Evolutionary conservation across 169 alveolate genomes (phyloP).

Genomic region (Eimeria necatrix): DNA sequence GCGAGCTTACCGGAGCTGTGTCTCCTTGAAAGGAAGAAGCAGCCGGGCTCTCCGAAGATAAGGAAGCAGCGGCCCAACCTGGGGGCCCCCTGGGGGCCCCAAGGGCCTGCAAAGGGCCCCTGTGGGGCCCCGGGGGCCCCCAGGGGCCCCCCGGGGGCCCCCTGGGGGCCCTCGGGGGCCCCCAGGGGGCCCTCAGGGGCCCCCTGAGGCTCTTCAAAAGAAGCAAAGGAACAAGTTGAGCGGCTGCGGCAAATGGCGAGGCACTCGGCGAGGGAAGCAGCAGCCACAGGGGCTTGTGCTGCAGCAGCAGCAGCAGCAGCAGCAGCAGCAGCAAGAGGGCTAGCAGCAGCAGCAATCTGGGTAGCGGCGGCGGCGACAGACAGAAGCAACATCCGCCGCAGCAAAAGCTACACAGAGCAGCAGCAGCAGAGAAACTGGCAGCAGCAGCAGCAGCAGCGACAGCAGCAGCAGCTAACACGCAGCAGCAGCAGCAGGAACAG

Average conservation of each 20-base stretch:
- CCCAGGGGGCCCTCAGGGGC: not conserved
- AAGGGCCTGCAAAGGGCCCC: too few relatives aligned
- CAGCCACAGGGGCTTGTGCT: not conserved
- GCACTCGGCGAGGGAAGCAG: not conserved
- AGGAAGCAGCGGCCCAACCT: too few relatives aligned
- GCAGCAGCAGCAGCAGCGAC: not conserved
- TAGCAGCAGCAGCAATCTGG: not conserved
- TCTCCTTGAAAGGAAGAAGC: not conserved
- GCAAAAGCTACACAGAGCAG: not conserved
- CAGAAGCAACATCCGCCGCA: not conserved
- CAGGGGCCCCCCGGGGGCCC: not conserved
- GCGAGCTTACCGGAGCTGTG: not conserved
- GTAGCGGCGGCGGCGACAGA: not conserved
- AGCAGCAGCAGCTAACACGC: not conserved
- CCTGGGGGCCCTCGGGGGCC: not conserved
- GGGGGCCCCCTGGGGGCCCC: too few relatives aligned
- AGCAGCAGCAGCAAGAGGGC: not conserved
- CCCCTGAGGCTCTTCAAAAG: not conserved
- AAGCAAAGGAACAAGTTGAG: not conserved
- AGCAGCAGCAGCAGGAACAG: not conserved
- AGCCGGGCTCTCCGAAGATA: conserved; percentile 30
- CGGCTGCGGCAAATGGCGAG: not conserved
- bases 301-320: conserved; percentile 35
- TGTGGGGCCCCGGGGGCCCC: conserved; percentile 23
- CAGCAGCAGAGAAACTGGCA: not conserved